Base-by-base conservation (phyloP, 306 rosid genomes). In the Dalbergia oliveri region DNA sequence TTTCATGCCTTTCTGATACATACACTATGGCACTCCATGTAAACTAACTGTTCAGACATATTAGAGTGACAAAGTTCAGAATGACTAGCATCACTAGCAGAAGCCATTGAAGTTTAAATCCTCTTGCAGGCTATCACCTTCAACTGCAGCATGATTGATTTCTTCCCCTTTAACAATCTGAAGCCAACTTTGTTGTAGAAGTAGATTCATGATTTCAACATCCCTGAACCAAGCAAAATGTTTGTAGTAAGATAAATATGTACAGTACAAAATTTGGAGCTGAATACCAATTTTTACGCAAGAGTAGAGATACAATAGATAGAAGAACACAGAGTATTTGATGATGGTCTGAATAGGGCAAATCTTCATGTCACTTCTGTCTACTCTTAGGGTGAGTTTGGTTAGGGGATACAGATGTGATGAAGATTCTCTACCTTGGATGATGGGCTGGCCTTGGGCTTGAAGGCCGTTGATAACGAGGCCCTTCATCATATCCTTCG, bases 401-500 rank as follows among this genome's bases (percentile, higher is more conserved):
- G 2, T 26, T 26, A 26, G 3, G 3, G 31, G 31, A 2, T 2
- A 26, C 1, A 26, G 3, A 26, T 26, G 1, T 1, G 31, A 26
- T 26, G 31, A 26, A 44, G 26, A 43, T 19, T 39, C 31, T 70
- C 31, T 75, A 92, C 97, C 93, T 91, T 75, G 83, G 44, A 9
- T 77, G 85, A 70, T 70, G 72, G 63, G 72, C 33, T 81, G 88
- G 80, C 59, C 72, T 86, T 31, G 91, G 85, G 72, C 82, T 68
- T 74, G 21, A 0, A 54, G 60, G 60, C 0, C 60, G 90, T 72
- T 88, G 89, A 81, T 86, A 87, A 44, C 91, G 87, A 84, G 98
- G 97, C 31, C 95, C 96, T 79, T 95, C 99, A 77, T 93, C 98
- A 35, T 77, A 90, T n/a, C 94, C 99, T 90, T 95, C 98, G 64